Percentiles rank a stretch among this genome's conserved stretches.
These are phyloP conservation scores for Nepenthes gracilis DNA, from an alignment of 148 eudicot genomes.

Conservation along the genomic window DNA sequence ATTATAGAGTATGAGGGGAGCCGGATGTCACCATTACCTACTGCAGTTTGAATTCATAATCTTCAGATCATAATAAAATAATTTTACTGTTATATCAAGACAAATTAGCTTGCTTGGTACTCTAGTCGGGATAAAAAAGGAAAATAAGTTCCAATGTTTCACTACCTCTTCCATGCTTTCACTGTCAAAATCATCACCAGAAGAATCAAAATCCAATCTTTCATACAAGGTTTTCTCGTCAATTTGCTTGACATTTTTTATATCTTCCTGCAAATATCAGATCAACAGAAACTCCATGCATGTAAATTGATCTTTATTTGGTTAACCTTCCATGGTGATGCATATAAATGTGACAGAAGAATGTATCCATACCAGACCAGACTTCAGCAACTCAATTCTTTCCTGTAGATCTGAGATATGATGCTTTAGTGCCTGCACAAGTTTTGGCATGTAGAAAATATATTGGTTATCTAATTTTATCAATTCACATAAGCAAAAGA, in stretches of 20 bases:
- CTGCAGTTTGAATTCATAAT: too few species aligned
- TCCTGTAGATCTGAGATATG: conserved; percentile 49
- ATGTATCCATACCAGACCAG: conserved; percentile 48
- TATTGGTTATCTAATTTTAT: not conserved
- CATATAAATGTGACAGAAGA: not conserved
- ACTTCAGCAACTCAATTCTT: conserved; percentile 47
- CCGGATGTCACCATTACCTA: too few species aligned
- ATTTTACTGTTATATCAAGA: too few species aligned
- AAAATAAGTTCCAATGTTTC: not conserved
- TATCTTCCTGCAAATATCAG: conserved; percentile 31
- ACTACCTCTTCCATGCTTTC: conserved; percentile 31
- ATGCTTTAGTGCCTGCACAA: conserved; percentile 67
- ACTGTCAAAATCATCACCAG: conserved; percentile 34
- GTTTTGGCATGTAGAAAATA: not conserved
- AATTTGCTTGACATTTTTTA: conserved; percentile 25
- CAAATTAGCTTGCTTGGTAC: too few species aligned
- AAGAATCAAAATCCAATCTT: too few species aligned
- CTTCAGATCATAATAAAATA: too few species aligned
- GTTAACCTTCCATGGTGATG: not conserved
- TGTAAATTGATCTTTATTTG: not conserved
- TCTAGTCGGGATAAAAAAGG: too few species aligned
- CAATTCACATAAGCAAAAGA: not conserved
- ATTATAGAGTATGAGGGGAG: too few species aligned
- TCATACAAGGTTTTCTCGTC: too few species aligned
- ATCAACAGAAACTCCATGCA: not conserved